Conservation (phyloP, 345 rosid species). For the Pseudoturritis turrita region DNA sequence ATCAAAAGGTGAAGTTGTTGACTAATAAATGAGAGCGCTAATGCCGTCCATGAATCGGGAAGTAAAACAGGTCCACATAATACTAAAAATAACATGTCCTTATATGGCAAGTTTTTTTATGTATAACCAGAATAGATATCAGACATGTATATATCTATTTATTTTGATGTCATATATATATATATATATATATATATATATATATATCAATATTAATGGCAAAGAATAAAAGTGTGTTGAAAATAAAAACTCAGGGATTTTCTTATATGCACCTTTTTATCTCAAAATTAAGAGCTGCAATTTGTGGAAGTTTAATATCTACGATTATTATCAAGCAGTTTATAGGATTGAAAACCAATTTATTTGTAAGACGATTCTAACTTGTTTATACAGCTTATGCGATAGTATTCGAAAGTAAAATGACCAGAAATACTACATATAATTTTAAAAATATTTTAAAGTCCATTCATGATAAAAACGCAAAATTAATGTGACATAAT, state of each 20-base stretch:
- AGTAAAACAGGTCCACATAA: conserved; percentile 11
- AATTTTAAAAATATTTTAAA: too few species aligned
- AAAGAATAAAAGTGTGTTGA: not conserved
- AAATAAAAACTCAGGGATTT: not conserved
- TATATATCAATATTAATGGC: conserved; percentile 1
- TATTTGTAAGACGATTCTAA: too few species aligned
- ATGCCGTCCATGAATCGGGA: not conserved
- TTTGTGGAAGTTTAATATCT: not conserved
- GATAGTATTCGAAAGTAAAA: too few species aligned
- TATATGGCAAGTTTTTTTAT: conserved; percentile 1
- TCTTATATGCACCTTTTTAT: not conserved
- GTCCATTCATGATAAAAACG: too few species aligned
- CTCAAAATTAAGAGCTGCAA: not conserved
- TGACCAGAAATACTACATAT: too few species aligned
- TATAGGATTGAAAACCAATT: not conserved
- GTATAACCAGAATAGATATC: not conserved
- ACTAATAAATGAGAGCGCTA: conserved; percentile 11
- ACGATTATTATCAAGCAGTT: not conserved
- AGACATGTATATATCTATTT: not conserved
- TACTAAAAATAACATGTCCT: not conserved
- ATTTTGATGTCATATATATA: not conserved
- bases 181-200: not conserved
- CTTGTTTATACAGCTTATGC: too few species aligned
- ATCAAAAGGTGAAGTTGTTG: conserved; percentile 6
- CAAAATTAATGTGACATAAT: too few species aligned